Conservation (phyloP, 2,329 filamentous ascomycete species). For the Xenoacremonium recifei region DNA sequence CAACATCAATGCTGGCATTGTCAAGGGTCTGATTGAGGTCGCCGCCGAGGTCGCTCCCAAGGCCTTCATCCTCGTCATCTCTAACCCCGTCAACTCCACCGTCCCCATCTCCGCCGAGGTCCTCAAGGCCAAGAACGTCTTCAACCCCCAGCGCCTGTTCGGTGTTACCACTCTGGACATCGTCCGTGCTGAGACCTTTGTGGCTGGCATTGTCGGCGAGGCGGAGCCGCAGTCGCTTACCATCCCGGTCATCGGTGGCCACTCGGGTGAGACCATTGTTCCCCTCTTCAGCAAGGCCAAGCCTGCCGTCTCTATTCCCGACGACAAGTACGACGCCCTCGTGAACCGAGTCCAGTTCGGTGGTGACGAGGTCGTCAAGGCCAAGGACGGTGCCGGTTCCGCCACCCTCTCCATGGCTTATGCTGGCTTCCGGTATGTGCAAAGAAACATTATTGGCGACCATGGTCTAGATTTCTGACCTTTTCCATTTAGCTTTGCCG, state of each 20-base stretch:
- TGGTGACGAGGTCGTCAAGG: slow-evolving; percentile 94
- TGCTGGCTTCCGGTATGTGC: slow-evolving; percentile 80
- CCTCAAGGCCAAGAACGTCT: slow-evolving; percentile 88
- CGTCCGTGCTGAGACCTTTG: slow-evolving; percentile 96
- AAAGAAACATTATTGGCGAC: slow-evolving; percentile 7
- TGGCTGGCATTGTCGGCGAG: slow-evolving; percentile 79
- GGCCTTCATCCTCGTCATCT: slow-evolving; percentile 94
- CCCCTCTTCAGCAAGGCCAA: slow-evolving; percentile 92
- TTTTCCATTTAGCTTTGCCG: slow-evolving; percentile 74
- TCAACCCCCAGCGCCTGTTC: slow-evolving; percentile 93
- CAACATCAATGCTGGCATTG: slow-evolving; percentile 99
- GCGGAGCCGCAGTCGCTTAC: slow-evolving; percentile 78
- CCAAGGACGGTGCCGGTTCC: slow-evolving; percentile 87
- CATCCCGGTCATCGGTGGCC: slow-evolving; percentile 92
- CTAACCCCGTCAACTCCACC: slow-evolving; percentile 99
- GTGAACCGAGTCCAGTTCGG: slow-evolving; percentile 97
- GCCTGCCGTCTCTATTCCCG: slow-evolving; percentile 76
- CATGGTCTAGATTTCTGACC: slow-evolving; percentile 11
- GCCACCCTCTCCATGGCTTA: slow-evolving; percentile 94
- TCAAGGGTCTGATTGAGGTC: slow-evolving; percentile 87
- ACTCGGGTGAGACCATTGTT: slow-evolving; percentile 98
- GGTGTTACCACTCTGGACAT: slow-evolving; percentile 99
- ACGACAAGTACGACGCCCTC: slow-evolving; percentile 85
- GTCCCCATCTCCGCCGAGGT: slow-evolving; percentile 97
- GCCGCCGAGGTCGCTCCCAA: slow-evolving; percentile 87